These are phyloP conservation scores for Emmonsiellopsis sp. DNA, from an alignment of 2,329 filamentous ascomycete species.

Conservation along the genomic window DNA sequence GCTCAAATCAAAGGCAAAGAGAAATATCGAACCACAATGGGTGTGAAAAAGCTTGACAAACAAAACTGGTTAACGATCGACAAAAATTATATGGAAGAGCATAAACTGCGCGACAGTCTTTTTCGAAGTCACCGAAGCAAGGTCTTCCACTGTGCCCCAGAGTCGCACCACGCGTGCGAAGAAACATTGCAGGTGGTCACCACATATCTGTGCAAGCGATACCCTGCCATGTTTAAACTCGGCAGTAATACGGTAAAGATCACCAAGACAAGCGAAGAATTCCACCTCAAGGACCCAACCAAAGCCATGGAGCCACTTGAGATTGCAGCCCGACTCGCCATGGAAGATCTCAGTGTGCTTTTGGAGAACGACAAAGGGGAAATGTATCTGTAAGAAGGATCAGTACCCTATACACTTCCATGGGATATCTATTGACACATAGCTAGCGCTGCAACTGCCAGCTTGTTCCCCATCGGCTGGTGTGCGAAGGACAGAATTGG, in stretches of 20 bases:
- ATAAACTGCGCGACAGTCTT: slow-evolving; percentile 33
- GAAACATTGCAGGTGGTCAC: slow-evolving; percentile 41
- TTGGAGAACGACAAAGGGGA: slow-evolving; percentile 37
- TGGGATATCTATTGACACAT: neutral
- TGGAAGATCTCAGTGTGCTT: slow-evolving; percentile 46
- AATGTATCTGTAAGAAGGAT: slow-evolving; percentile 38
- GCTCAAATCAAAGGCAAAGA: slow-evolving; percentile 31
- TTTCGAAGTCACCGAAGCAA: slow-evolving; percentile 30
- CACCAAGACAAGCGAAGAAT: slow-evolving; percentile 36
- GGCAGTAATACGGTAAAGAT: slow-evolving; percentile 27
- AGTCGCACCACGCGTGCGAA: slow-evolving; percentile 37
- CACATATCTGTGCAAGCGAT: slow-evolving; percentile 36
- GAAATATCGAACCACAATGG: slow-evolving; percentile 39
- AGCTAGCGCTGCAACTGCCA: slow-evolving; percentile 41
- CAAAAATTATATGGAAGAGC: slow-evolving; percentile 36
- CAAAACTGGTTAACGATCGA: slow-evolving; percentile 43
- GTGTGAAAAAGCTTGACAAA: slow-evolving; percentile 37
- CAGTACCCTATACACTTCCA: slow-evolving; percentile 4
- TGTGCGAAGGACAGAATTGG: slow-evolving; percentile 41
- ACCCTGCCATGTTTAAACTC: slow-evolving; percentile 35
- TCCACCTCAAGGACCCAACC: slow-evolving; percentile 27
- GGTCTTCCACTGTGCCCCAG: slow-evolving; percentile 38
- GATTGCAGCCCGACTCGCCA: slow-evolving; percentile 40
- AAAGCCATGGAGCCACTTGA: slow-evolving; percentile 39
- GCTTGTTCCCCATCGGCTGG: slow-evolving; percentile 47